Conservation (phyloP, 2,329 filamentous ascomycete genomes). For the Colletotrichum filicis region DNA sequence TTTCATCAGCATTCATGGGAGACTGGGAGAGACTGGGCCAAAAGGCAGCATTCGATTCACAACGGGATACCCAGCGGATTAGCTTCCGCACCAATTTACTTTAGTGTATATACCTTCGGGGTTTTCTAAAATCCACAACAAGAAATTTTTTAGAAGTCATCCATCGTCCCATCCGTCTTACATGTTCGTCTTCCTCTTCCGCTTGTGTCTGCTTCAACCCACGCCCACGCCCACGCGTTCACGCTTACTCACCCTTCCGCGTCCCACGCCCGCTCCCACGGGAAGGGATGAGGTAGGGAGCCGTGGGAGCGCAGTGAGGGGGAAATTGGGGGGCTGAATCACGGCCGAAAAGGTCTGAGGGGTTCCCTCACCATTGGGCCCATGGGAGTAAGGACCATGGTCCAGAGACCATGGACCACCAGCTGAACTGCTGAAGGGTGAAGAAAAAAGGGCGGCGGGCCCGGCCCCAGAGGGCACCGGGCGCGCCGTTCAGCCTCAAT, state of each 20-base stretch:
- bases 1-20: background rate
- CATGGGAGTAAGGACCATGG: background rate
- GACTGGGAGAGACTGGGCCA: background rate
- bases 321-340: background rate
- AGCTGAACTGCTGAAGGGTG: background rate
- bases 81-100: background rate
- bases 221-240: background rate
- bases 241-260: background rate
- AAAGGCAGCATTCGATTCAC: conserved; percentile 2
- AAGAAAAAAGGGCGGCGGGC: background rate
- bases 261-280: no score
- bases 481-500: conserved; percentile 2
- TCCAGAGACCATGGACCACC: background rate
- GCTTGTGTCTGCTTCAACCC: background rate
- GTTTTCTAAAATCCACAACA: background rate
- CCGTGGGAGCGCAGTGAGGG: no score
- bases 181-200: background rate
- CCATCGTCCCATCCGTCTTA: background rate
- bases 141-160: background rate
- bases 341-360: conserved; percentile 23
- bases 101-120: conserved; percentile 3
- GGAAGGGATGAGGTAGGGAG: background rate
- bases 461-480: background rate
- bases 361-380: background rate
- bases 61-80: conserved; percentile 26